Base-by-base conservation (phyloP, 192 early-diverging fungal genomes). In the Kappamyces sp. region DNA sequence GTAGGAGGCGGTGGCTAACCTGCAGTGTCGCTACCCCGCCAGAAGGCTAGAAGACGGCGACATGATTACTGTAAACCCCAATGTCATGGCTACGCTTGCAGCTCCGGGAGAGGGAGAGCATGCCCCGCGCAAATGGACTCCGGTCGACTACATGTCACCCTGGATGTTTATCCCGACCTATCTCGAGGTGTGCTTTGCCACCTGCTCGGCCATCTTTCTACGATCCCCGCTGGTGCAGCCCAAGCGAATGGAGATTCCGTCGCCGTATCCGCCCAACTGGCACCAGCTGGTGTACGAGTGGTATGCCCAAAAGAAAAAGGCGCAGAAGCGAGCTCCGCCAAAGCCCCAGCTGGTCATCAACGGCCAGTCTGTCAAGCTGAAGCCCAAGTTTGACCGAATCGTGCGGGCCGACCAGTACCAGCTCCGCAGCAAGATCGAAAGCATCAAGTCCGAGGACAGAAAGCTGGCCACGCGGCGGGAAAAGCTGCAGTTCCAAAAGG, bases 121-220 rank as follows among this genome's bases (percentile, higher is more conserved):
- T n/a, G 43, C 12, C 22, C 22, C 22, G 43, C 12, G 22, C 22
- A 45, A 22, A 45, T 12, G 12, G 22, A 22, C 43, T 45, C 12
- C 43, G 12, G 43, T n/a, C 12, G 55, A 52, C 0, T 81, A 59
- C 57, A 68, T 72, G 69, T 67, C 90, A 65, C 92, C 96, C 7
- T 94, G 87, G 80, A 86, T 98, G 84, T 98, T 95, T 66, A 80
- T 94, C 14, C 96, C 96, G 5, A 84, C 91, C 49, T 98, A 98
- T 68, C 85, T 98, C 31, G 96, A 98, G 75, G 93, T 98, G 48
- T 87, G 91, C 76, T 98, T 93, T 76, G 86, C 88, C 67, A 92
- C 87, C 4, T 94, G 92, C 83, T 88, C 88, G 34, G 76, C 82
- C 1, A 84, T 93, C 45, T 92, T 92, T 64, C 70, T 98, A 45